Evolutionary conservation across 345 rosid species (phyloP), one percentile per base, ranked within the genome.

Genomic region (Streptanthus diversifolius): DNA sequence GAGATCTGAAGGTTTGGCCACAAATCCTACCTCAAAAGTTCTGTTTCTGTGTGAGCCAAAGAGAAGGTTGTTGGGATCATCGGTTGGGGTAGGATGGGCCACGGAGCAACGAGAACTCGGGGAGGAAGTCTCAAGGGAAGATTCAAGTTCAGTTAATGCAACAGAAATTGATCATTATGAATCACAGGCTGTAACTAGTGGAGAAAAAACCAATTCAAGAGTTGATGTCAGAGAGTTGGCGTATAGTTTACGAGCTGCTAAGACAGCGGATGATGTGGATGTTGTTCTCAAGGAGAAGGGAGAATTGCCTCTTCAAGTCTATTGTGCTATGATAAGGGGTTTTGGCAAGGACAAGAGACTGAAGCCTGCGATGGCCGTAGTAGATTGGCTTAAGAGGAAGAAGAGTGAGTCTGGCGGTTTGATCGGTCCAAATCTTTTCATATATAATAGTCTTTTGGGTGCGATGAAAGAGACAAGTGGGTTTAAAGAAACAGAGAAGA

Each of bases 381-480:
- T 91, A 60, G 85, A 83, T 60, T 95, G 97, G 96, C 93, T 95
- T 49, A 86, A 85, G 82, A 84, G 77, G 79, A 89, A 84, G 85
- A 85, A 86, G 80, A 84, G 66, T 41, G 91, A 87, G 79, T 80
- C 85, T n/a, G 78, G 81, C 5, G 82, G 88, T 37, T 35, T 22
- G 55, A 60, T 79, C 2, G 84, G 85, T 73, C 97, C 97, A 5
- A 88, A 91, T 72, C 83, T 85, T 45, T 88, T 85, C 76, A 77
- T 91, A 77, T 88, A 90, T 58, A 90, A 90, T 62, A 84, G 91
- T 66, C 82, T 95, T 63, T 80, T 91, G 82, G 89, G 87, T 76
- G 97, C 86, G 0, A 78, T 85, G 74, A 95, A 89, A 72, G 85
- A 87, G 72, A 81, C 80, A 5, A 75, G 66, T 73, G 73, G 79